Base-by-base conservation (phyloP, 805 yeast genomes). In the Peterozyma toletana region DNA sequence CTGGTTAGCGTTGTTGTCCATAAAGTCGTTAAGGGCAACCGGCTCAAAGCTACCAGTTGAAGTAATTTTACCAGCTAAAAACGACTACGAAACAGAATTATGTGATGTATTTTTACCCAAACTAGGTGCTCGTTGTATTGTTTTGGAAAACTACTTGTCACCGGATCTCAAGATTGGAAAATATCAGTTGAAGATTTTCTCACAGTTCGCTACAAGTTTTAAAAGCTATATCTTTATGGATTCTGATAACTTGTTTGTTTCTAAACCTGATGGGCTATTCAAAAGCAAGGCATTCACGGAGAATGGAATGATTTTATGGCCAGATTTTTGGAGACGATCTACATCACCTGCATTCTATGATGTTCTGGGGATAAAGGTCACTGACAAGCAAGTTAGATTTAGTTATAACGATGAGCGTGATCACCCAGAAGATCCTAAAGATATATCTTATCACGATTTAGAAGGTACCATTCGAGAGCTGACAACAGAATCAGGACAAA, bases 241-340 rank as follows among this genome's bases (percentile, higher is more conserved):
- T 50, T 66, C 78, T 43, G 82, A 77, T 53, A 76, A 75, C 47
- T 62, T 72, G 15, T 73, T 77, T 0, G 71, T 73, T 11, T 61
- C 63, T 36, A 62, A 68, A 11, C 80, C 80, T 0, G 80, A 73
- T 50, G 52, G 58, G 11, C 56, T 86, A 9, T 83, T 88, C 54
- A 59, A 62, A 2, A 54, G 67, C 9, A 78, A 79, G 41, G 82
- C 86, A 1, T 86, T 75, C 59, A 48, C 48, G 4, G 56, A 68
- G 9, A 59, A 65, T 38, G 81, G 85, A 38, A 57, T 78, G 52
- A 60, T 80, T 10, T 51, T 77, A 30, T 77, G 81, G 81, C 82
- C 82, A 2, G 82, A 77, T 53, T 77, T 73, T 52, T 77, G 82
- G 82, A 68, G 70, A 50, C 61, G 82, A 38, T 72, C 77, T 9